Base-by-base conservation (phyloP, 225 moss, liverwort and hornwort genomes). In the Lunularia cruciata region DNA sequence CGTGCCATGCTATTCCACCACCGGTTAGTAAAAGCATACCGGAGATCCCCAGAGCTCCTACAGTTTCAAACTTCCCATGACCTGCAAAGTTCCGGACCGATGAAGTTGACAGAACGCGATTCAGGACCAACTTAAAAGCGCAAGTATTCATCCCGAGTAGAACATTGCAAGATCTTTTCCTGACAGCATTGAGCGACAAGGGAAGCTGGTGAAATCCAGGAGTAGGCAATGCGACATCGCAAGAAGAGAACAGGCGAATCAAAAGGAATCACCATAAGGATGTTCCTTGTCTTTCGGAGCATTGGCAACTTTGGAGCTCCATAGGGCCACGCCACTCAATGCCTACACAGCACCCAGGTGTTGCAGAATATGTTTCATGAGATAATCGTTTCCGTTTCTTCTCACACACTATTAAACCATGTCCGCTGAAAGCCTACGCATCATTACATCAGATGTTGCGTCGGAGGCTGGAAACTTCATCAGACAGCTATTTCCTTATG, bases 1-100 rank as follows among this genome's bases (percentile, higher is more conserved):
- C 87, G 79, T 75, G 89, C 92, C 92, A 96, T 68, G 90, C 96
- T 78, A 96, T 92, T 78, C 92, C 96, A 74, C 90, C 90, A 72
- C 92, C 96, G 42, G 96, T 96, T 38, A 84, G 64, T 34, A 96
- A 65, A 63, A 96, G 89, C 59, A 96, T 76, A 75, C 77, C 81
- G 60, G 92, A 92, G 70, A 96, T 90, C 57, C 78, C 79, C 56
- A 96, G 71, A 19, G 96, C 90, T 34, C 96, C 96, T 81, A 96
- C 73, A 16, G 92, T 87, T 73, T 96, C 96, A 76, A 88, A 86
- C 70, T 92, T 96, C 48, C 92, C 96, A 89, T 92, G 96, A 42
- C 96, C 95, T 96, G 84, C 60, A 76, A 30, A 38, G 42, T 1
- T n/a, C 26, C 60, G 39, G 4, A 59, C 35, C 38, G 46, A 57